These are phyloP conservation scores for Macrolepiota fuliginosa DNA, from an alignment of 768 basidiomycete genomes.

Conservation along the genomic window DNA sequence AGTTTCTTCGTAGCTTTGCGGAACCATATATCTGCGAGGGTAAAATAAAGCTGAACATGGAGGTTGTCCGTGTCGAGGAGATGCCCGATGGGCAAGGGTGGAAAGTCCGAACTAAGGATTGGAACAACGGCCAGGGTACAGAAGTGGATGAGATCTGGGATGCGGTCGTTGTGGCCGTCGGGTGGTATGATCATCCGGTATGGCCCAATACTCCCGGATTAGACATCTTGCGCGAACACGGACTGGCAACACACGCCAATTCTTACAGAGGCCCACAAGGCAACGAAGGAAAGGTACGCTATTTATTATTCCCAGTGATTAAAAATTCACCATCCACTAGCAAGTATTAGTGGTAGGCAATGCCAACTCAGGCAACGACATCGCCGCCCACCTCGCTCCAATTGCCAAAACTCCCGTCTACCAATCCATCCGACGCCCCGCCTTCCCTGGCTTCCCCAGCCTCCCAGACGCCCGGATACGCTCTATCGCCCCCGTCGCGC, in stretches of 20 bases:
- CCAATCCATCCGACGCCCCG: conserved; percentile 42
- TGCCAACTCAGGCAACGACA: conserved; percentile 52
- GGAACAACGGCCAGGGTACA: conserved; percentile 25
- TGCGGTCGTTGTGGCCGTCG: conserved; percentile 43
- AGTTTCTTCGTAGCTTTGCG: conserved; percentile 35
- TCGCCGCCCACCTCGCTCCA: conserved; percentile 42
- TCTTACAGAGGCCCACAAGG: conserved; percentile 37
- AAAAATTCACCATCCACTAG: conserved; percentile 21
- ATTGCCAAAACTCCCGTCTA: conserved; percentile 40
- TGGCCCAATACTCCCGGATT: conserved; percentile 44
- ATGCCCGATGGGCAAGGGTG: conserved; percentile 29
- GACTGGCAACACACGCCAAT: conserved; percentile 39
- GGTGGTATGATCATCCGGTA: conserved; percentile 44
- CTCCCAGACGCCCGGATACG: conserved; percentile 42
- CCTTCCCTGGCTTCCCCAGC: conserved; percentile 34
- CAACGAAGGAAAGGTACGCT: conserved; percentile 34
- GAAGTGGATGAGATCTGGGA: conserved; percentile 42
- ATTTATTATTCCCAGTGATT: neutral
- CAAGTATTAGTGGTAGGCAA: conserved; percentile 47
- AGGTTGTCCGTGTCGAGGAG: conserved; percentile 39
- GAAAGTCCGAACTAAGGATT: conserved; percentile 36
- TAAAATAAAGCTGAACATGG: conserved; percentile 37
- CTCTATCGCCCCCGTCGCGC: conserved; percentile 38
- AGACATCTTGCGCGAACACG: conserved; percentile 30
- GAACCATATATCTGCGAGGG: conserved; percentile 27